Evolutionary conservation across 2,329 filamentous ascomycete genomes (phyloP), one percentile per base, ranked within the genome.

Genomic region (Basipetospora chlamydospora): DNA sequence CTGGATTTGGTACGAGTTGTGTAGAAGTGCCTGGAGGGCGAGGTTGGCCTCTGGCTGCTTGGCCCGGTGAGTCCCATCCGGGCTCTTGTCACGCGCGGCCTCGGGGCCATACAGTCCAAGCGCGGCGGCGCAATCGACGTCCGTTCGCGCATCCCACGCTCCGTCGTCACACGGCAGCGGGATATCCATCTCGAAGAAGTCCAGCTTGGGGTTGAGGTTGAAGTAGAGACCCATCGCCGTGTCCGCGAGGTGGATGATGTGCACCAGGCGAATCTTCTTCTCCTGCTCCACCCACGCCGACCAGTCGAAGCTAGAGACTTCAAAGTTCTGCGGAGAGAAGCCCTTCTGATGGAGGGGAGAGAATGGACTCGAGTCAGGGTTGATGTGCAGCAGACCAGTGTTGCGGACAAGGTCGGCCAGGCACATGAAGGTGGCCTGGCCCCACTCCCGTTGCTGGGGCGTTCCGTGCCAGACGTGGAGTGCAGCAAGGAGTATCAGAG

Each of bases 161-260:
- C 75, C 76, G 52, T 85, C 80, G 46, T 85, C 79, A 11, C 71
- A 68, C 7, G 80, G 80, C 5, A 86, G 58, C n/a, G 78, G 77
- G 26, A 84, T 53, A 21, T 65, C 63, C 35, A 84, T 64, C 44
- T 83, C 77, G 23, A 74, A 63, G 7, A 66, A 57, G 40, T 82
- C 72, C 28, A 84, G 71, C 30, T 71, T 63, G 11, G 77, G 68
- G 8, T 64, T 55, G n/a, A 59, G 57, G 51, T 85, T 84, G 64
- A 83, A 85, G 50, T 77, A 85, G 15, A 85, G 67, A 13, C 71
- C 71, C 49, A 78, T 67, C 9, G 76, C 71, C 12, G 68, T 63
- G 47, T 84, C 79, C 23, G 69, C 61, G 13, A 82, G 56, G 48
- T 75, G 76, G 3, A 82, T 64, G 46, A 73, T 66, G 47, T 75